These are phyloP conservation scores for Geoglossum glabrum DNA, from an alignment of 495 filamentous ascomycete species.

Conservation along the genomic window DNA sequence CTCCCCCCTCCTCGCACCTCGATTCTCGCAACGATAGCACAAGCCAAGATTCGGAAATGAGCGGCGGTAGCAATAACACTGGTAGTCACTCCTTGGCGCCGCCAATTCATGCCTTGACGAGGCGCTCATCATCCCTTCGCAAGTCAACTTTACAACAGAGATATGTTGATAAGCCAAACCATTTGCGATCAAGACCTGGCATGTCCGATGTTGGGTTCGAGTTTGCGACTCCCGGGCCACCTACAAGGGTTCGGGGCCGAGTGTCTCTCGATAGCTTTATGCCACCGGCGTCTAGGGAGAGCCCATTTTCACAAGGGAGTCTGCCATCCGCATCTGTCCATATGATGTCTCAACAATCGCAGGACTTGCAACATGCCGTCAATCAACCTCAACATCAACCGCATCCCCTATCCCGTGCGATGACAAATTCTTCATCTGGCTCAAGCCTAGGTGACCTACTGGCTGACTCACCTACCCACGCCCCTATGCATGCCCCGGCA, in stretches of 20 bases:
- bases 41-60: not conserved
- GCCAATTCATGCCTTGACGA: slow-evolving; percentile 19
- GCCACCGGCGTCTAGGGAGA: slow-evolving; percentile 36
- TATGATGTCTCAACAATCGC: slow-evolving; percentile 16
- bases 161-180: slow-evolving; percentile 40
- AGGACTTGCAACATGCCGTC: slow-evolving; percentile 10
- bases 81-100: not conserved
- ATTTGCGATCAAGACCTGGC: slow-evolving; percentile 24
- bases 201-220: slow-evolving; percentile 16
- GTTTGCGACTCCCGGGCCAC: slow-evolving; percentile 24
- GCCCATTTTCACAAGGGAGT: slow-evolving; percentile 35
- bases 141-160: slow-evolving; percentile 79
- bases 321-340: slow-evolving; percentile 37
- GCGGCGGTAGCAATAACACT: not conserved
- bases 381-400: slow-evolving; percentile 29
- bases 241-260: slow-evolving; percentile 35
- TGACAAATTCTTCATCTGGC: slow-evolving; percentile 65
- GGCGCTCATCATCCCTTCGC: slow-evolving; percentile 50
- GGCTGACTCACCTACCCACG: slow-evolving; percentile 51
- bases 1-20: not conserved
- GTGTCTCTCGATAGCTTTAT: slow-evolving; percentile 60
- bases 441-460: slow-evolving; percentile 40
- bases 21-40: not conserved
- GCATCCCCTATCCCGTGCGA: slow-evolving; percentile 68
- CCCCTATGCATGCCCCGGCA: slow-evolving; percentile 33